Conservation (phyloP, 805 yeast genomes). For the Ogataea wickerhamii region DNA sequence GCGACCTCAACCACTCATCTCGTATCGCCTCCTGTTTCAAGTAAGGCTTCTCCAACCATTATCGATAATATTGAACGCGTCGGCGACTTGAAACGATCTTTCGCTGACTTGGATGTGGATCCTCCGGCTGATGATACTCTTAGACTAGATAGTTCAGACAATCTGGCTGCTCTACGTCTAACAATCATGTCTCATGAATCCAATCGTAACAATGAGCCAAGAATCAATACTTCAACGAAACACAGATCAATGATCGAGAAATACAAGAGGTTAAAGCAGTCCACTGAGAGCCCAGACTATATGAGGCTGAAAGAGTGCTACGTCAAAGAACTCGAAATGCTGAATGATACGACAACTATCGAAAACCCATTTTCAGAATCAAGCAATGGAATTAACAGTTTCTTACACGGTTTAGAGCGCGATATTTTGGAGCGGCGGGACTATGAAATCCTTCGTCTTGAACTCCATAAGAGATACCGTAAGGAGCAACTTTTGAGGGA, state of each 20-base stretch:
- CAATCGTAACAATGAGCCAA: background rate
- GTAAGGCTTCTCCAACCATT: constrained; percentile 1
- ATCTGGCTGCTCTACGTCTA: constrained; percentile 13
- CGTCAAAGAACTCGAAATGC: constrained; percentile 6
- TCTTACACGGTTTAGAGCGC: constrained; percentile 20
- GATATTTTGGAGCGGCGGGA: constrained; percentile 35
- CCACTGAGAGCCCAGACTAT: background rate
- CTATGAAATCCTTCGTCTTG: constrained; percentile 28
- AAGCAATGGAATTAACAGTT: constrained; percentile 7
- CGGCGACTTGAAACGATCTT: background rate
- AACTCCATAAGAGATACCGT: constrained; percentile 23
- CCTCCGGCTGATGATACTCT: background rate
- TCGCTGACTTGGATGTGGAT: background rate
- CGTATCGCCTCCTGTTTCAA: constrained; percentile 2
- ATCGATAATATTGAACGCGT: background rate
- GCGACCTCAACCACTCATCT: background rate
- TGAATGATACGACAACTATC: constrained; percentile 7
- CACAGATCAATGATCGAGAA: background rate
- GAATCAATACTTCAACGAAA: background rate
- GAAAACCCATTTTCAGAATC: constrained; percentile 13
- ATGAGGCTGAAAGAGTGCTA: background rate
- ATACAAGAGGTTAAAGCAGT: background rate
- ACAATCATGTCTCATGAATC: constrained; percentile 6
- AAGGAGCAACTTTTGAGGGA: constrained; percentile 23
- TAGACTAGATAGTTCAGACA: constrained; percentile 7